These are phyloP conservation scores for Daldinia bambusicola DNA, from an alignment of 495 filamentous ascomycete species.

Conservation along the genomic window DNA sequence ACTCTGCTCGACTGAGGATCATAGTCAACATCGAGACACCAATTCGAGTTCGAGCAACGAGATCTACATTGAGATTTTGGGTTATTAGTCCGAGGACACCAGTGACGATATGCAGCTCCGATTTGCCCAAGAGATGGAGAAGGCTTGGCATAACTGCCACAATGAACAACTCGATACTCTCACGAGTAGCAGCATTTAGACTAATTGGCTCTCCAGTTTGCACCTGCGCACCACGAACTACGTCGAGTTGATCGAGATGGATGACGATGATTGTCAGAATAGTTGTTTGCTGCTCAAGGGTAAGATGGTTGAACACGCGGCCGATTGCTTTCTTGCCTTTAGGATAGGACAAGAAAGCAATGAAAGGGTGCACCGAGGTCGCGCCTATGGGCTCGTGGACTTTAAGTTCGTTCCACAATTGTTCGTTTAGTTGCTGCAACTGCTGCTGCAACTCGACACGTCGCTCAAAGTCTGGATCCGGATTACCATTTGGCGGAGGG, in stretches of 20 bases:
- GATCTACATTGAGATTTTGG: slow-evolving; percentile 79
- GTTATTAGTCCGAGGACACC: slow-evolving; percentile 87
- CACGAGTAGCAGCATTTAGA: slow-evolving; percentile 75
- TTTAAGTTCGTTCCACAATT: slow-evolving; percentile 85
- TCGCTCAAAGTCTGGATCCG: slow-evolving; percentile 69
- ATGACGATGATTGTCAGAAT: slow-evolving; percentile 95
- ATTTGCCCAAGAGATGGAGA: slow-evolving; percentile 88
- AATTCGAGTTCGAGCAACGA: slow-evolving; percentile 82
- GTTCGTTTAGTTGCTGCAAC: slow-evolving; percentile 82
- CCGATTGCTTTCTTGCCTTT: slow-evolving; percentile 98
- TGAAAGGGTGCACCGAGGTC: slow-evolving; percentile 87
- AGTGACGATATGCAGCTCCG: slow-evolving; percentile 86
- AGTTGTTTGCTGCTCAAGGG: slow-evolving; percentile 89
- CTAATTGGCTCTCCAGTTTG: slow-evolving; percentile 71
- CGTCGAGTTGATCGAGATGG: slow-evolving; percentile 91
- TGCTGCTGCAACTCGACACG: slow-evolving; percentile 79
- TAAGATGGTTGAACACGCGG: slow-evolving; percentile 92
- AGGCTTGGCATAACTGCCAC: slow-evolving; percentile 88
- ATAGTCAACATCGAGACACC: slow-evolving; percentile 92
- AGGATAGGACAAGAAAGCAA: slow-evolving; percentile 89
- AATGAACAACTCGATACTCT: slow-evolving; percentile 91
- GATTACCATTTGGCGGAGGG: slow-evolving; percentile 66
- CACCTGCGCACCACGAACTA: slow-evolving; percentile 80
- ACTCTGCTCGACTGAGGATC: slow-evolving; percentile 92
- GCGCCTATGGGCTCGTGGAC: slow-evolving; percentile 89